Evolutionary conservation across 352 stramenopile genomes (phyloP).

Genomic region (Phytophthora gonapodyides): DNA sequence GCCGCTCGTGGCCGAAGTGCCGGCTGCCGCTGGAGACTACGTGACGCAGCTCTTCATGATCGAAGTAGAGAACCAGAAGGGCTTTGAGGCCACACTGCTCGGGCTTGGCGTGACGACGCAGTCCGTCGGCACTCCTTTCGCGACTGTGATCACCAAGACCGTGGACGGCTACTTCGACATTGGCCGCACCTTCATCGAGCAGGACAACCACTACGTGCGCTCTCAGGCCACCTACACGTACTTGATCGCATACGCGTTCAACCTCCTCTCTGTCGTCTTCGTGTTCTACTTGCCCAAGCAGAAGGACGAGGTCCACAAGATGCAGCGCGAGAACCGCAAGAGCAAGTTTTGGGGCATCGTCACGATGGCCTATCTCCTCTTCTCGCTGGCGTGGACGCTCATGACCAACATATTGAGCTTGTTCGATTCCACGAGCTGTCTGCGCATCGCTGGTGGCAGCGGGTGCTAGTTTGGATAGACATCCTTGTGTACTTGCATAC

Average conservation of each 20-base stretch:
- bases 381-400: slow-evolving; percentile 50
- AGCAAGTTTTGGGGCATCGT: slow-evolving; percentile 42
- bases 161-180: slow-evolving; percentile 58
- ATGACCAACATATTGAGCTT: slow-evolving; percentile 69
- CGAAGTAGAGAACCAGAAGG: slow-evolving; percentile 42
- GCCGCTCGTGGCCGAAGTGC: slow-evolving; percentile 46
- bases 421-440: slow-evolving; percentile 52
- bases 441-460: slow-evolving; percentile 53
- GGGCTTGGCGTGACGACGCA: slow-evolving; percentile 42
- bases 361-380: slow-evolving; percentile 40
- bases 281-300: slow-evolving; percentile 49
- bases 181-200: slow-evolving; percentile 36
- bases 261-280: slow-evolving; percentile 47
- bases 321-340: slow-evolving; percentile 40
- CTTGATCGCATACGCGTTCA: slow-evolving; percentile 54
- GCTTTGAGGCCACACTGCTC: slow-evolving; percentile 55
- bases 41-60: slow-evolving; percentile 50
- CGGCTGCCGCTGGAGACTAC: slow-evolving; percentile 36
- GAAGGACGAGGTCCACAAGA: slow-evolving; percentile 45
- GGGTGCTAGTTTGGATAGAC: slow-evolving; percentile 37
- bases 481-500: too few species aligned
- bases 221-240: slow-evolving; percentile 55
- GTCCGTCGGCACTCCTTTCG: slow-evolving; percentile 47
- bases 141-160: slow-evolving; percentile 55
- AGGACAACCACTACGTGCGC: slow-evolving; percentile 44